Evolutionary conservation across 31 red algal genomes (phyloP).

Genomic region (Bonnemaisonia californica): DNA sequence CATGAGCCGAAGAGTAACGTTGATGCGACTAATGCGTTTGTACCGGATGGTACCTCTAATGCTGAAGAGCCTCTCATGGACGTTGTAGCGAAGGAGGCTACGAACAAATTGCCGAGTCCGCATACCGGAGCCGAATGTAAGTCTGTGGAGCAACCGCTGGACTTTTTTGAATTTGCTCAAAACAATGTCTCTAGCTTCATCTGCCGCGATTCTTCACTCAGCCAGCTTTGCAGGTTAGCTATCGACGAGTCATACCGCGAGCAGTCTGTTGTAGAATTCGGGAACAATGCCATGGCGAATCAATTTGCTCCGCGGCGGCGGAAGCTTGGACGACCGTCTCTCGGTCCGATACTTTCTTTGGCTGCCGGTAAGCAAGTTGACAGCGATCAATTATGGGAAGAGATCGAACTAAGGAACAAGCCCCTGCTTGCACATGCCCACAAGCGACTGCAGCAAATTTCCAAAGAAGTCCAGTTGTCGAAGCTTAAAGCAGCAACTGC

Average conservation of each 20-base stretch:
- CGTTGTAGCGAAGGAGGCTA: too few relatives aligned
- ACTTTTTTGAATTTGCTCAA: background rate
- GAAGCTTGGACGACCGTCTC: background rate
- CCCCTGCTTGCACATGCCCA: conserved; percentile 25
- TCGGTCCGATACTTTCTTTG: conserved; percentile 47
- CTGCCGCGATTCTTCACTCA: background rate
- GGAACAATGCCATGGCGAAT: background rate
- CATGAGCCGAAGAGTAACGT: too few relatives aligned
- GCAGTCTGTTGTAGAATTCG: background rate
- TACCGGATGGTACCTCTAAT: too few relatives aligned
- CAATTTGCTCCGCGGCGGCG: conserved; percentile 22
- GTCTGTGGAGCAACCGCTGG: background rate
- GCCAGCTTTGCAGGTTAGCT: background rate
- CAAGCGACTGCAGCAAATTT: conserved; percentile 1
- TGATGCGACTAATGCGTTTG: too few relatives aligned
- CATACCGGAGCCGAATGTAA: background rate
- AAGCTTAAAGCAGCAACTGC: conserved; percentile 10
- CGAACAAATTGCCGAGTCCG: too few relatives aligned
- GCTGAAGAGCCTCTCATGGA: too few relatives aligned
- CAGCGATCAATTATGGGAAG: conserved; percentile 65
- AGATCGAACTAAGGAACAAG: conserved; percentile 59
- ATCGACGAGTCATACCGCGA: background rate
- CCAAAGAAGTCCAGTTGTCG: background rate
- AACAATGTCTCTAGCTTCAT: conserved; percentile 1
- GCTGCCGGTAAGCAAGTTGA: conserved; percentile 49